These are phyloP conservation scores for Trifolium pratense DNA, from an alignment of 306 rosid genomes.

Conservation along the genomic window DNA sequence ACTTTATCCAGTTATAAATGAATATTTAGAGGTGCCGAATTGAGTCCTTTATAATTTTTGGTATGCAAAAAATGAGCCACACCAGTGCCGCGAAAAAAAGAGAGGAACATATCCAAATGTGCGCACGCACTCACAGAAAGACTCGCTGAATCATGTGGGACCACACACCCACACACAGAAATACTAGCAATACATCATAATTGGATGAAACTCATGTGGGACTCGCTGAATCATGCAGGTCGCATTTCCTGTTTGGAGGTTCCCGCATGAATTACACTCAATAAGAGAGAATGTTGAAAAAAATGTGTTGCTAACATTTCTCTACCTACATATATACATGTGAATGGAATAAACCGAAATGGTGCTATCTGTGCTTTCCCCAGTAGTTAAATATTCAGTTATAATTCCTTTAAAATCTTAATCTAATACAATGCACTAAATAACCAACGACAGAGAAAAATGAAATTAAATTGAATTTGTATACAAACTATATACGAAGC, in stretches of 20 bases:
- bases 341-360: constrained; percentile 22
- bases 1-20: constrained; percentile 12
- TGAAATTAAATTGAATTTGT: constrained; percentile 1
- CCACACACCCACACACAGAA: not conserved
- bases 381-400: constrained; percentile 14
- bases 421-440: not conserved
- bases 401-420: not conserved
- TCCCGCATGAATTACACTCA: not conserved
- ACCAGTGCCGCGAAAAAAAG: not conserved
- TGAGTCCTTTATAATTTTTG: constrained; percentile 31
- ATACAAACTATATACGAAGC: constrained; percentile 7
- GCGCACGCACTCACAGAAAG: not conserved
- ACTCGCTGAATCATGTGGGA: not conserved
- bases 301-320: not conserved
- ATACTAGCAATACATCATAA: not conserved
- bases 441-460: not conserved
- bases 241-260: constrained; percentile 1
- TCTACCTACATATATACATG: constrained; percentile 11
- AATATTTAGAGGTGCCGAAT: constrained; percentile 7
- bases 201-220: not conserved
- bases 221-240: not conserved
- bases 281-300: not conserved
- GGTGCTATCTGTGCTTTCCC: constrained; percentile 26
- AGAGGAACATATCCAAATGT: constrained; percentile 4
- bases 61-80: constrained; percentile 1